phyloP scores from a whole-genome alignment of 192 early-diverging fungal genomes.

The Funneliformis mosseae region DNA sequence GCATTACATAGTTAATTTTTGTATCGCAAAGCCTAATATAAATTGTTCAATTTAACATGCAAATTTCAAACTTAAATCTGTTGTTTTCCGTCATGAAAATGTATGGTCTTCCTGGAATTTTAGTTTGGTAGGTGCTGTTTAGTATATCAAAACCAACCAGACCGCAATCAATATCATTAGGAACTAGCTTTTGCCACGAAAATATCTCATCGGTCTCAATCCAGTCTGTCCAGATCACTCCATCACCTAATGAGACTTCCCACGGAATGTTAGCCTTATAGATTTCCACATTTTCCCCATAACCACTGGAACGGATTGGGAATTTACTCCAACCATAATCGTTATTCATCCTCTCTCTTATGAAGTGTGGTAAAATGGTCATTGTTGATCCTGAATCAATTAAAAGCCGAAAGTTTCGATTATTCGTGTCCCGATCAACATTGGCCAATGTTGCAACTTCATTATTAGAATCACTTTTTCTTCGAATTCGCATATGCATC shows the following conservation, averaged over 20 bases:
- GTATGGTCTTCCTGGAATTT: neutral
- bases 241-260: conserved; percentile 3
- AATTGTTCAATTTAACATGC: too few relatives aligned
- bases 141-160: neutral
- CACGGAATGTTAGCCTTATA: neutral
- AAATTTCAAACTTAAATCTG: too few relatives aligned
- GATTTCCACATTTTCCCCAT: neutral
- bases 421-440: neutral
- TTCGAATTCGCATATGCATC: conserved; percentile 13
- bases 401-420: conserved; percentile 6
- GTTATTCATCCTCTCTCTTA: neutral
- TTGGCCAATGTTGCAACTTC: conserved; percentile 10
- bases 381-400: neutral
- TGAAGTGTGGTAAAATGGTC: neutral
- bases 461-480: neutral
- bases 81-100: neutral
- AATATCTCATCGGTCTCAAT: neutral
- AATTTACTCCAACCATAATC: neutral
- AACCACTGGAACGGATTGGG: neutral
- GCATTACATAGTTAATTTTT: too few relatives aligned
- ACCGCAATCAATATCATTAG: neutral
- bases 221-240: neutral
- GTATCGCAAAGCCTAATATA: too few relatives aligned
- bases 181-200: neutral
- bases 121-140: neutral